phyloP scores from a whole-genome alignment of 441 rosid species.

The Brassica balearica region DNA sequence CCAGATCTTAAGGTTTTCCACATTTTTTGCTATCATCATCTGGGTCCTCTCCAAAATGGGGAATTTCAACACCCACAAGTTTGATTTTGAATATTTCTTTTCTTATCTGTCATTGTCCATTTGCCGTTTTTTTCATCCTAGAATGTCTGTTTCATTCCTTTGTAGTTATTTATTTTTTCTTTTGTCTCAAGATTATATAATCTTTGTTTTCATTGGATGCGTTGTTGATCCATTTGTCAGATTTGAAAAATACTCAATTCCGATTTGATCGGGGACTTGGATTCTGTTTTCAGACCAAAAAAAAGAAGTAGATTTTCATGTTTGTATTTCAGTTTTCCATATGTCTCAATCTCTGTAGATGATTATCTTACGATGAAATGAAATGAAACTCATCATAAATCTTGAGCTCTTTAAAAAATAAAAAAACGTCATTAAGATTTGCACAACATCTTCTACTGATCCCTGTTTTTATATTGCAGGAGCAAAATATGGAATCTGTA shows the following conservation, averaged over 20 bases:
- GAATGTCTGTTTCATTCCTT: conserved; percentile 37
- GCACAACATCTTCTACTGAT: no score
- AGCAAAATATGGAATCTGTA: conserved; percentile 45
- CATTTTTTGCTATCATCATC: conserved; percentile 50
- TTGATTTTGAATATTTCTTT: neutral
- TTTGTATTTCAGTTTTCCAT: no score
- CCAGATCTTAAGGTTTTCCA: conserved; percentile 44
- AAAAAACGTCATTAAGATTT: no score
- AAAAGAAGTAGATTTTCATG: no score
- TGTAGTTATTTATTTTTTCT: conserved; percentile 8
- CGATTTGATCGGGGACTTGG: conserved; percentile 52
- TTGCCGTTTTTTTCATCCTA: conserved; percentile 39
- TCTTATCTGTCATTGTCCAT: conserved; percentile 41
- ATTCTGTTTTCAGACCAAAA: no score
- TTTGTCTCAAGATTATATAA: neutral
- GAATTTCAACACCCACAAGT: conserved; percentile 38
- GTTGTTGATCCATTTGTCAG: conserved; percentile 69
- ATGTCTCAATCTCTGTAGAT: no score
- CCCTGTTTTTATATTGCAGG: no score
- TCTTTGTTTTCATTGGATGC: conserved; percentile 53
- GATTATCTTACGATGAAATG: no score
- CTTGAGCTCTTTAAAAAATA: no score
- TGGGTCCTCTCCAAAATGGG: conserved; percentile 71
- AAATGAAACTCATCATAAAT: no score
- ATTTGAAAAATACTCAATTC: conserved; percentile 54